These are phyloP conservation scores for Chondrus crispus DNA, from an alignment of 23 red algal species.

Conservation along the genomic window DNA sequence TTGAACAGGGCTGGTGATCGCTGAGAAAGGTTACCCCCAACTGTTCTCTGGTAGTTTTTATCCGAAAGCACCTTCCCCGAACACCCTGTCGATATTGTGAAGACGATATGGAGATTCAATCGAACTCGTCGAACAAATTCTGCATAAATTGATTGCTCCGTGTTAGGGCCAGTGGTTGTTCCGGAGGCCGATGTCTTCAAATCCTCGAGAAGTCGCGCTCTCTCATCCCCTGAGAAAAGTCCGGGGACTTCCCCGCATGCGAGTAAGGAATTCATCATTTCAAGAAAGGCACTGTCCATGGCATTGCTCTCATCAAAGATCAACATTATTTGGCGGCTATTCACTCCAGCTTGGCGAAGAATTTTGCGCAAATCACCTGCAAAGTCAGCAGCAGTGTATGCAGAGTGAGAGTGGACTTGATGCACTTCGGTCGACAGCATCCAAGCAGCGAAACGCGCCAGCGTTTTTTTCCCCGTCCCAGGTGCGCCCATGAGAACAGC, in stretches of 20 bases:
- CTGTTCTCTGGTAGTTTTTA: background rate
- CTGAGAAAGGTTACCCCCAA: conserved; percentile 27
- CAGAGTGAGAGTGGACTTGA: conserved; percentile 59
- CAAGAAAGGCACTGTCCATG: conserved; percentile 64
- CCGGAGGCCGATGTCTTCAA: background rate
- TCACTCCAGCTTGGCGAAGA: conserved; percentile 42
- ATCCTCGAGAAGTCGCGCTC: conserved; percentile 14
- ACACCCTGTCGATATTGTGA: conserved; percentile 50
- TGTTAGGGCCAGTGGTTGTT: background rate
- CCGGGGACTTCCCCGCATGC: conserved; percentile 74
- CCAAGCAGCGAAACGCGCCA: conserved; percentile 73
- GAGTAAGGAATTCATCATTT: conserved; percentile 75
- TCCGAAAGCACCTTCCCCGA: background rate
- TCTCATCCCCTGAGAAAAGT: conserved; percentile 59
- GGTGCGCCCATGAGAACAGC: conserved; percentile 66
- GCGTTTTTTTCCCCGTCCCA: conserved; percentile 69
- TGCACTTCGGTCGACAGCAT: conserved; percentile 46
- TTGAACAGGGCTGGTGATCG: conserved; percentile 75
- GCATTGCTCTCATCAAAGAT: conserved; percentile 79
- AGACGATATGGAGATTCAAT: conserved; percentile 61
- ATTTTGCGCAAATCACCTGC: conserved; percentile 47
- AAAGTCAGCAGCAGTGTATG: conserved; percentile 60
- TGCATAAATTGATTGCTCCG: conserved; percentile 54
- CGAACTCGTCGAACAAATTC: conserved; percentile 61
- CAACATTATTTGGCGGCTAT: conserved; percentile 33